Base-by-base conservation (phyloP, 305 asterid genomes). In the Fraxinus baroniana region DNA sequence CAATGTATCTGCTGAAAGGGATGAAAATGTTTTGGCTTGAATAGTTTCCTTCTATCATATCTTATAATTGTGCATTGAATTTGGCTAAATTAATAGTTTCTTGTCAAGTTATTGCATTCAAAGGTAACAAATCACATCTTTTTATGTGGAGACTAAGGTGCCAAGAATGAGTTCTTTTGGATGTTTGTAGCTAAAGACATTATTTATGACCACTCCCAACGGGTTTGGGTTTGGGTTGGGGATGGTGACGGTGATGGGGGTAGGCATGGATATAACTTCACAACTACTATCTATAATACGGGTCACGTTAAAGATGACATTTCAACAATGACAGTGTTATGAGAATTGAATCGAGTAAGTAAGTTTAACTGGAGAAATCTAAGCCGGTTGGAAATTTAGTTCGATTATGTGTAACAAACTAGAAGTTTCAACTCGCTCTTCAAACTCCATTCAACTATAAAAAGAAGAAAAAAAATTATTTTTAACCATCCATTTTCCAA, bases 61-160 rank as follows among this genome's bases (percentile, higher is more conserved):
- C 70, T 81, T 72, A 52, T 79, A 28, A 72, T 46, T 81, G 88
- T 84, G 80, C 92, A 88, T 32, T 84, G 87, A n/a, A 88, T 86
- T 79, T 86, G 86, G 85, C 41, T 36, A 36, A 66, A 37, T 70
- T 2, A 32, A 32, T 71, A 33, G 72, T 24, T 64, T 7, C 39
- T 46, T 75, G 71, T 30, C 33, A 64, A 46, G 57, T 46, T 83
- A 83, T 81, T 78, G 84, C 55, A 76, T 64, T 76, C 74, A 57
- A 71, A 78, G 39, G 75, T 85, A 74, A 68, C 83, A 74, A 85
- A 52, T 79, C 85, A 83, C 84, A 74, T 5, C 78, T 70, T 86
- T 86, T 78, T 46, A 84, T 75, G 81, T 74, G 74, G 39, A 28
- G 74, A 28, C 33, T 68, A 68, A 68, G 80, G 62, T 28, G 33